phyloP scores from a whole-genome alignment of 495 filamentous ascomycete species.

The Penicillium steckii region DNA sequence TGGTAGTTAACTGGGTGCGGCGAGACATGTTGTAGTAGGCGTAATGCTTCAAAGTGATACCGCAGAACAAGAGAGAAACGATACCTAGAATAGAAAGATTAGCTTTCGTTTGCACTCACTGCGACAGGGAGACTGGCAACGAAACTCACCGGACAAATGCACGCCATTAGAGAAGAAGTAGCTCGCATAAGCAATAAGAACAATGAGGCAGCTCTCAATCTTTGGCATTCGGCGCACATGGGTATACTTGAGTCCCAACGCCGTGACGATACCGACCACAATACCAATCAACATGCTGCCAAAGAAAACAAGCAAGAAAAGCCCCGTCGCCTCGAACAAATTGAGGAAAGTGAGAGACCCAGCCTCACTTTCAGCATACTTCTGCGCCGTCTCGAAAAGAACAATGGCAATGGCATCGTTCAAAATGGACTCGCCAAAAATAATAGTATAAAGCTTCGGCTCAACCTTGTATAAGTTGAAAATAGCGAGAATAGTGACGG shows the following conservation, averaged over 20 bases:
- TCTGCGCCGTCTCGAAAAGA: slow-evolving; percentile 94
- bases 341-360: slow-evolving; percentile 68
- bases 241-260: slow-evolving; percentile 88
- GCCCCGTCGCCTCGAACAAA: slow-evolving; percentile 84
- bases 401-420: slow-evolving; percentile 99
- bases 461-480: slow-evolving; percentile 99
- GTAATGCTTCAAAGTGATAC: slow-evolving; percentile 97
- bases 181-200: slow-evolving; percentile 90
- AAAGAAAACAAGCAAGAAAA: slow-evolving; percentile 95
- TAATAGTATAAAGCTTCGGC: slow-evolving; percentile 95
- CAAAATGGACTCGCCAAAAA: slow-evolving; percentile 96
- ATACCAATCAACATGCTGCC: slow-evolving; percentile 88
- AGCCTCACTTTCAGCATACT: slow-evolving; percentile 65
- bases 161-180: slow-evolving; percentile 97
- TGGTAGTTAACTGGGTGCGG: slow-evolving; percentile 94
- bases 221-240: slow-evolving; percentile 87
- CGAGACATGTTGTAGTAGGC: slow-evolving; percentile 99
- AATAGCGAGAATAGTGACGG: slow-evolving; percentile 95
- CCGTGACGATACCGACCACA: slow-evolving; percentile 79
- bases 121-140: background rate
- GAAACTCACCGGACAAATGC: slow-evolving; percentile 80
- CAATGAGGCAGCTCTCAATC: slow-evolving; percentile 93
- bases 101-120: background rate
- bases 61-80: slow-evolving; percentile 94
- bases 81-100: slow-evolving; percentile 64